phyloP scores from a whole-genome alignment of 164 flowering plant species.

The Magnolia changhungtana region DNA sequence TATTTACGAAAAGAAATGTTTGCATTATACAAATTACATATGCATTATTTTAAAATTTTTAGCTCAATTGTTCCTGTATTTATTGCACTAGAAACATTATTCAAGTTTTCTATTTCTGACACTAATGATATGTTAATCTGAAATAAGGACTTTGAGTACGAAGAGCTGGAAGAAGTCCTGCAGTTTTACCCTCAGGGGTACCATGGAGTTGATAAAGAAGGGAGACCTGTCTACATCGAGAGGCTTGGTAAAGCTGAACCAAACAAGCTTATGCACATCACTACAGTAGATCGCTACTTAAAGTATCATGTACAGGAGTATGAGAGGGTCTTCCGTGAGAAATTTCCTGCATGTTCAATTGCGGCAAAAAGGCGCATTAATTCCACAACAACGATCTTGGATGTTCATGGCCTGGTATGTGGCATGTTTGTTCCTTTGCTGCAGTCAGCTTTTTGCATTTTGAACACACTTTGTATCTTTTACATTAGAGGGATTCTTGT shows the following conservation, averaged over 20 bases:
- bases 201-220: conserved; percentile 96
- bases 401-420: conserved; percentile 96
- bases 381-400: conserved; percentile 83
- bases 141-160: conserved; percentile 74
- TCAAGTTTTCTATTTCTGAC: neutral
- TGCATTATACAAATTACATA: too few relatives aligned
- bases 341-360: conserved; percentile 91
- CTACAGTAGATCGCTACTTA: conserved; percentile 74
- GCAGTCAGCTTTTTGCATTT: neutral
- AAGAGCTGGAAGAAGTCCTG: conserved; percentile 84
- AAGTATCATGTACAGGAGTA: conserved; percentile 95
- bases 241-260: conserved; percentile 94
- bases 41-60: too few relatives aligned
- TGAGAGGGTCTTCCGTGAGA: conserved; percentile 76
- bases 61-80: too few relatives aligned
- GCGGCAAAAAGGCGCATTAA: conserved; percentile 76
- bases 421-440: neutral
- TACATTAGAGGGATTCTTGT: neutral
- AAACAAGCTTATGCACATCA: conserved; percentile 69
- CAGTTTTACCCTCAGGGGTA: conserved; percentile 92
- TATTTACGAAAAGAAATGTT: neutral
- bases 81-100: too few relatives aligned
- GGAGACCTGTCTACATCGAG: conserved; percentile 94
- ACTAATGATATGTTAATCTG: neutral
- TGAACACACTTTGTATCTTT: neutral